Evolutionary conservation across 495 filamentous ascomycete genomes (phyloP), one percentile per base, ranked within the genome.

Genomic region (Penicillium fimorum): DNA sequence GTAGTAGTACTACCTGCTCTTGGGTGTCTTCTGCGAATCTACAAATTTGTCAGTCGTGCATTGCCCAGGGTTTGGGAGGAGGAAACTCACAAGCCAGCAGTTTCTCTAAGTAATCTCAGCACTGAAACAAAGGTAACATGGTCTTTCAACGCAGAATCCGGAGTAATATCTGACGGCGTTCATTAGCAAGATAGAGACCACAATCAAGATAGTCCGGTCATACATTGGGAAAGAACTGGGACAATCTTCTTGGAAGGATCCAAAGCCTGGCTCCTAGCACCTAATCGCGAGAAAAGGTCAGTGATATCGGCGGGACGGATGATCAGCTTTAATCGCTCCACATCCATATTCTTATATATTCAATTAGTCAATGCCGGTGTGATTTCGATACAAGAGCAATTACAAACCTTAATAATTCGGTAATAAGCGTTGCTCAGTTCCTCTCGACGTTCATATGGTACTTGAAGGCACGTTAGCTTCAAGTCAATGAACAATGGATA

Each of bases 371-470:
- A 25, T 15, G 11, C 22, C 10, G 9, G 37, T 15, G 15, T 15
- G 24, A 18, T 11, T 43, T 25, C 8, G 17, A 20, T 54, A 18
- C 24, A 24, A 20, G 2, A n/a, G 30, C 18, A 13, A 24, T 46
- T 18, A 67, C 68, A 41, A 50, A 79, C 76, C 66, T 71, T 72
- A 22, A 87, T 66, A 20, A 78, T 66, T 46, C 82, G 76, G 38
- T 80, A 72, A 72, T 92, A 94, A 49, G 87, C 84, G 42, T 78
- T 67, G 53, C 84, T 80, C 32, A 94, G 71, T 54, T 82, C 82
- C 29, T 82, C 80, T 38, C 80, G 79, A 40, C 71, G 73, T 61
- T 90, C 87, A 11, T 73, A 63, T 46, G 82, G 80, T n/a, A 87
- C 75, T 84, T 13, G 20, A 5, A 32, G 4, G 13, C 57, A 2